Evolutionary conservation across 2,329 filamentous ascomycete genomes (phyloP).

Genomic region (Phaeophleospora eucalypticola): DNA sequence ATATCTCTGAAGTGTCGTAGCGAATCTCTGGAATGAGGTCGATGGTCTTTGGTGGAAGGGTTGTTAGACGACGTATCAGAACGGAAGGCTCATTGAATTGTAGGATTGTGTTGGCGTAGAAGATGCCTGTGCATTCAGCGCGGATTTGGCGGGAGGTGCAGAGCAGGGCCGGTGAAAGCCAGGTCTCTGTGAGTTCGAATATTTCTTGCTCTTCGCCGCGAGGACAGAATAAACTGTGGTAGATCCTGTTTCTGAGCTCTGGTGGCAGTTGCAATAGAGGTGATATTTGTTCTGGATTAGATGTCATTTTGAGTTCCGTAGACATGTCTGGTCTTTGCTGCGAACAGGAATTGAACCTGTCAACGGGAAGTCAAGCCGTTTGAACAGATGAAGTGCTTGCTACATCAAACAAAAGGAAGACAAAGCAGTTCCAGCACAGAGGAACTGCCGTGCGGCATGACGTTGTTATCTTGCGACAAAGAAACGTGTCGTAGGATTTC

Average conservation of each 20-base stretch:
- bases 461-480: not conserved
- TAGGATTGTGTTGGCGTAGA: slow-evolving; percentile 16
- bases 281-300: not conserved
- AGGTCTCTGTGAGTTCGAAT: slow-evolving; percentile 10
- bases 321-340: too few relatives aligned
- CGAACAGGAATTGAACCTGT: too few relatives aligned
- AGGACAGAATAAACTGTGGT: slow-evolving; percentile 6
- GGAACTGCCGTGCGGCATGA: not conserved
- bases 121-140: slow-evolving; percentile 28
- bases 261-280: slow-evolving; percentile 11
- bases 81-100: slow-evolving; percentile 11
- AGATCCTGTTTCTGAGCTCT: slow-evolving; percentile 17
- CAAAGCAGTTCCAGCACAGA: not conserved
- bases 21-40: slow-evolving; percentile 14
- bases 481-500: too few relatives aligned
- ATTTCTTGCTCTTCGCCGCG: not conserved
- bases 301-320: too few relatives aligned
- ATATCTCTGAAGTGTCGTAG: slow-evolving; percentile 17
- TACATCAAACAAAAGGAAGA: not conserved
- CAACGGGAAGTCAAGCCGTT: too few relatives aligned
- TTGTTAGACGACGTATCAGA: slow-evolving; percentile 8
- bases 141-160: slow-evolving; percentile 10
- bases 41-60: slow-evolving; percentile 9
- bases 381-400: too few relatives aligned
- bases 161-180: slow-evolving; percentile 13